Evolutionary conservation across 306 rosid genomes (phyloP), one percentile per base, ranked within the genome.

Genomic region (Acacia acuminata): DNA sequence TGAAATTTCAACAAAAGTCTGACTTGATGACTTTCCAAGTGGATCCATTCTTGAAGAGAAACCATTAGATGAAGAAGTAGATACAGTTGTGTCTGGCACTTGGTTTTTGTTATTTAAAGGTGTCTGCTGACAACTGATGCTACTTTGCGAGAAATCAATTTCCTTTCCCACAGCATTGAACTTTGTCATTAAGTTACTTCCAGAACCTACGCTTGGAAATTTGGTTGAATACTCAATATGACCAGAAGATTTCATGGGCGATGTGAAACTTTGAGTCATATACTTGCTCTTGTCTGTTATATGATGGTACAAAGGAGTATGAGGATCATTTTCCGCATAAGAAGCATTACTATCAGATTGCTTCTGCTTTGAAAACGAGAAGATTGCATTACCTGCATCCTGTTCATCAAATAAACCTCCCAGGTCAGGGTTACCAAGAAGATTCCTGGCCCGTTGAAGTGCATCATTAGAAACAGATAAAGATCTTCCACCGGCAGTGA

Each of bases 401-500:
- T 78, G 87, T 77, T 84, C 95, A 66, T 85, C 81, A 58, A 90
- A 86, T 75, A 93, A 87, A 80, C 79, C 85, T 40, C 94, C 98
- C 58, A 93, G 82, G 60, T 93, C 99, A 27, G 98, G 92, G 43
- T 95, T 96, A 78, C 97, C 94, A 75, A 95, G 99, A 86, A 95
- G 96, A 82, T 84, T 87, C 86, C 88, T 88, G 42, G 99, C 99
- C 53, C 94, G 99, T 63, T 88, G 86, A 36, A 95, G 76, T 16
- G 99, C 99, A 73, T 88, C 90, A 70, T 84, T 84, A 8, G 98
- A 93, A 81, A 95, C 83, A 51, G 97, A 95, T 82, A 95, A 65
- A 47, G 98, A 93, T 87, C 93, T 93, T 80, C 97, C 97, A 13
- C 98, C 97, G 0, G 99, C 98, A 44, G 98, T 93, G 45, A 85